Conservation (phyloP, 2,329 filamentous ascomycete genomes). For the Exophiala mesophila region DNA sequence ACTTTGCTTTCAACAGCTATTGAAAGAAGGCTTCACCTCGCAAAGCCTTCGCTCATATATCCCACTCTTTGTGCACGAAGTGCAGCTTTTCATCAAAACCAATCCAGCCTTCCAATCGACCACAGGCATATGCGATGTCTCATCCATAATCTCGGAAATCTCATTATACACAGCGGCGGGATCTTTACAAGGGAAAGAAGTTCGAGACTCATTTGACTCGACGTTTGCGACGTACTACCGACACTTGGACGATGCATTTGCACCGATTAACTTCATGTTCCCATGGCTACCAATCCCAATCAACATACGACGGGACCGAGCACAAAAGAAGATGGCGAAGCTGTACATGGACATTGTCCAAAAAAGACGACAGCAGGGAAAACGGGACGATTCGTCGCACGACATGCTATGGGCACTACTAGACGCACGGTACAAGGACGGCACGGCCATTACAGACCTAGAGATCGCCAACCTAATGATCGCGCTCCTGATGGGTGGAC, state of each 20-base stretch:
- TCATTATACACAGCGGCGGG: conserved; percentile 88
- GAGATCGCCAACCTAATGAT: conserved; percentile 94
- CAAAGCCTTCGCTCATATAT: conserved; percentile 67
- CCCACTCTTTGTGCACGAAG: conserved; percentile 70
- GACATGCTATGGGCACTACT: conserved; percentile 93
- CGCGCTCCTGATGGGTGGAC: conserved; percentile 83
- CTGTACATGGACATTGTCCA: conserved; percentile 79
- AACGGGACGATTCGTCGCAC: conserved; percentile 50
- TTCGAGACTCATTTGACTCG: conserved; percentile 74
- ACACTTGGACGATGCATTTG: conserved; percentile 86
- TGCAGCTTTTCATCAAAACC: conserved; percentile 66
- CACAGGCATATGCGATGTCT: conserved; percentile 66
- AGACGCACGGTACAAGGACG: conserved; percentile 80
- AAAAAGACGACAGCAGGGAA: conserved; percentile 57
- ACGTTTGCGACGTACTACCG: conserved; percentile 79
- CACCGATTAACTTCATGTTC: conserved; percentile 82
- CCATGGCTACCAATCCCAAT: conserved; percentile 86
- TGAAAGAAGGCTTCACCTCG: conserved; percentile 60
- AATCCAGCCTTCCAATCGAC: conserved; percentile 62
- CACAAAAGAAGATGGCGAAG: conserved; percentile 73
- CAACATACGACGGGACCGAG: conserved; percentile 74
- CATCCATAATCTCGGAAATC: conserved; percentile 73
- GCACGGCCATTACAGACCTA: conserved; percentile 69
- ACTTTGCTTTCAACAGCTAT: conserved; percentile 45
- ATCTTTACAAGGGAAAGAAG: conserved; percentile 76